Base-by-base conservation (phyloP, 495 filamentous ascomycete species). In the Aspergillus kassunensis region DNA sequence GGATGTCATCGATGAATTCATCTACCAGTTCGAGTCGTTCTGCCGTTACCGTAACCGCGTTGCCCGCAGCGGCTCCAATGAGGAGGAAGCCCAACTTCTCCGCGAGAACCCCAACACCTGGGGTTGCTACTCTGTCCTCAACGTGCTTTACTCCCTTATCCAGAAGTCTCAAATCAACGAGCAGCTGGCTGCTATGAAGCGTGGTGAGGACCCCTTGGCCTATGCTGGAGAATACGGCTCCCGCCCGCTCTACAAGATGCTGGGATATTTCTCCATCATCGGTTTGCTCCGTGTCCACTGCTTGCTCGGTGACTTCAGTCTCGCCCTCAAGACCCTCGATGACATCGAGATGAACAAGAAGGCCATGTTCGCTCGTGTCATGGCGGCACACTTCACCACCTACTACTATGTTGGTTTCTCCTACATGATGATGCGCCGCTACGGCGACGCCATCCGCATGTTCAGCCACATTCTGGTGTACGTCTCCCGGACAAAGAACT, bases 361-460 rank as follows among this genome's bases (percentile, higher is more conserved):
- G 79, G 92, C 95, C 57, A 97, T 97, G 88, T 98, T 98, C 70
- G 93, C 93, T 55, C 88, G 95, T 44, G 95, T 97, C 63, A 97
- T 97, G 93, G 95, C 93, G 44, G 93, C 93, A 48, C 95, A 98
- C 75, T 97, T 98, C 79, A 97, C 92, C 44, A 98, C 93, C 53
- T 98, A 98, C 81, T 98, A 98, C 84, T 98, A 97, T 68, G 92
- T 97, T 57, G 93, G 93, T 49, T 97, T 98, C 84, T 95, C 89
- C 60, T 98, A 98, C 83, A 97, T 98, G 93, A 98, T 98, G 93
- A 91, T 97, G 89, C 90, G 92, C 70, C 88, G 93, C 65, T 98
- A 98, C 65, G 90, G 89, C 73, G 93, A 98, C 67, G 93, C 93
- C 69, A 96, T 97, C 74, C 90, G 92, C 79, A 92, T 95, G 85